Conservation (phyloP, 352 stramenopile species). For the Phytophthora citricola region DNA sequence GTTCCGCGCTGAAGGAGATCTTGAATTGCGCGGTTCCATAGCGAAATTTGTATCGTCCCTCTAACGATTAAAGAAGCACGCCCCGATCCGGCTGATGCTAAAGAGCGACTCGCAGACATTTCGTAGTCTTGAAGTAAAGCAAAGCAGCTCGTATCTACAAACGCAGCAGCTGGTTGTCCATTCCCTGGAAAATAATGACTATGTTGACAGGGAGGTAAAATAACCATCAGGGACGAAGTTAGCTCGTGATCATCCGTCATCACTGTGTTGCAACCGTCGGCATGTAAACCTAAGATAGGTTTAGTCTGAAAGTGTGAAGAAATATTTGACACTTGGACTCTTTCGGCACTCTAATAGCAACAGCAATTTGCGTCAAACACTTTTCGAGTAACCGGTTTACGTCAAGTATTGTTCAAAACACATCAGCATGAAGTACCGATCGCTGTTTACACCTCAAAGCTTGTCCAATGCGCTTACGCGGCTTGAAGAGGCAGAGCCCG, state of each 20-base stretch:
- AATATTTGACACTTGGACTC: no score
- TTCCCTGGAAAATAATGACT: neutral
- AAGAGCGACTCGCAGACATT: conserved; percentile 3
- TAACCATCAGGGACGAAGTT: conserved; percentile 4
- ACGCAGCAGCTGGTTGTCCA: neutral
- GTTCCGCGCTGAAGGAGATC: conserved; percentile 28
- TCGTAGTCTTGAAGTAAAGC: neutral
- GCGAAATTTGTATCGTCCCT: conserved; percentile 6
- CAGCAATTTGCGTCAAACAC: no score
- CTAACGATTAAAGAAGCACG: neutral
- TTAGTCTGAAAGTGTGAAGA: no score
- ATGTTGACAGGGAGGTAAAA: neutral
- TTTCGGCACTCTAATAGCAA: no score
- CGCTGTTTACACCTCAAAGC: neutral
- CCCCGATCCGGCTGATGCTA: neutral
- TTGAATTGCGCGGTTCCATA: conserved; percentile 17
- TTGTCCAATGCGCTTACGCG: neutral
- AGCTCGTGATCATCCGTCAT: conserved; percentile 11
- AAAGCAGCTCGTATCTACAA: conserved; percentile 3
- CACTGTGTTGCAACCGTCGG: neutral
- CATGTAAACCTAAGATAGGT: no score
- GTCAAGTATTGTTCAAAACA: no score
- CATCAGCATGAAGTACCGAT: neutral
- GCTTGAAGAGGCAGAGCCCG: conserved; percentile 43
- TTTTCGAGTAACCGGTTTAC: no score